Percentiles rank a stretch among this genome's conserved stretches.
Conservation (phyloP, 2,329 filamentous ascomycete genomes). For the Trichoderma sp. region DNA sequence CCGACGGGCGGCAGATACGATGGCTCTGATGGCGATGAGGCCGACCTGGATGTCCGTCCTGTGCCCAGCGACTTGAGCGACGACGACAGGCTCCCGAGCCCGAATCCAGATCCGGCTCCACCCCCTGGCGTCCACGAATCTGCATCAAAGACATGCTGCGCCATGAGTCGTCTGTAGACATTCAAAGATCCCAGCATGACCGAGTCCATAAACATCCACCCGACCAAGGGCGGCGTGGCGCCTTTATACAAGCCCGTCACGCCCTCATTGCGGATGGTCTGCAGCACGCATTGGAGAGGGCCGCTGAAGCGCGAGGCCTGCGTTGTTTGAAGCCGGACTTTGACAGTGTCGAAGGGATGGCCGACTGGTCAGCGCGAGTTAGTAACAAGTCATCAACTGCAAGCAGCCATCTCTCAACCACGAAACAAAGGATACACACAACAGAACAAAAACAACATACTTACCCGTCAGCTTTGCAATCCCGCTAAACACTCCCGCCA, state of each 20-base stretch:
- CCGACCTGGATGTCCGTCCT: neutral
- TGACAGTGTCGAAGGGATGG: conserved; percentile 90
- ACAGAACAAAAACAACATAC: conserved; percentile 42
- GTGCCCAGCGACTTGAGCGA: neutral
- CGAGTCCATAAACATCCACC: conserved; percentile 98
- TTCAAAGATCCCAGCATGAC: conserved; percentile 90
- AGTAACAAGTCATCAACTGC: neutral
- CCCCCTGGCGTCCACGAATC: conserved; percentile 35
- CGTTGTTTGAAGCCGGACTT: conserved; percentile 92
- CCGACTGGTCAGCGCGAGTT: conserved; percentile 48
- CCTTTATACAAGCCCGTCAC: conserved; percentile 89
- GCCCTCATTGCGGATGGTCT: conserved; percentile 85
- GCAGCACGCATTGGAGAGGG: conserved; percentile 79
- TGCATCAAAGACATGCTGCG: conserved; percentile 74
- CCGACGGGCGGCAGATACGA: conserved; percentile 70
- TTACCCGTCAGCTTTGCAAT: conserved; percentile 84
- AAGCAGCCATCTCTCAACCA: no score
- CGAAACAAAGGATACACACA: no score
- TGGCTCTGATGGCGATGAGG: conserved; percentile 30
- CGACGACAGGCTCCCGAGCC: conserved; percentile 19
- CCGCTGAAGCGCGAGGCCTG: conserved; percentile 76
- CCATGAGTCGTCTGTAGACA: conserved; percentile 81
- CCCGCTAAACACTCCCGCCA: conserved; percentile 93
- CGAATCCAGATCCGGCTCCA: conserved; percentile 28
- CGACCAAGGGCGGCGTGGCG: conserved; percentile 84